phyloP scores from a whole-genome alignment of 306 rosid species.

The Cicer judaicum region DNA sequence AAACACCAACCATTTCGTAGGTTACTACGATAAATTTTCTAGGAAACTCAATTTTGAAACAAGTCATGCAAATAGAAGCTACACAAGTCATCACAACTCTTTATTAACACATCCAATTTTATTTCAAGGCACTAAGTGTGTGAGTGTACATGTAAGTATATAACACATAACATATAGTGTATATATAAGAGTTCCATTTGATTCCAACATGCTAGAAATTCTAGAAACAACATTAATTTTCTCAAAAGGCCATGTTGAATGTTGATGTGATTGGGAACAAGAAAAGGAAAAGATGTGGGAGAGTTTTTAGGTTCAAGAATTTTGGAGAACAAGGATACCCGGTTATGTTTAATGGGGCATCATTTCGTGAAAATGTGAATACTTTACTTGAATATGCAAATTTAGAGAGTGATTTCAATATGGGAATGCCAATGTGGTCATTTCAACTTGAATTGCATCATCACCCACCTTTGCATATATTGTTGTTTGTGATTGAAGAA shows the following conservation, averaged over 20 bases:
- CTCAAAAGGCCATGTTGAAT: constrained; percentile 55
- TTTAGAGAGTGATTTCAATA: constrained; percentile 54
- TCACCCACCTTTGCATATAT: constrained; percentile 69
- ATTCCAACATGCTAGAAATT: constrained; percentile 48
- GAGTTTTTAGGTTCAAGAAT: constrained; percentile 75
- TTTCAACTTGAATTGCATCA: constrained; percentile 81
- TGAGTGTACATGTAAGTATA: constrained; percentile 47
- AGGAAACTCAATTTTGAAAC: constrained; percentile 57
- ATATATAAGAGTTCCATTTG: constrained; percentile 16
- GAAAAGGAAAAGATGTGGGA: constrained; percentile 82
- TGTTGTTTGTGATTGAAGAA: constrained; percentile 76
- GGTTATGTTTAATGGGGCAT: constrained; percentile 57
- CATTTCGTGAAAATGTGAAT: constrained; percentile 75
- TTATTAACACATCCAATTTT: constrained; percentile 55
- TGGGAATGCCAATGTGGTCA: constrained; percentile 75
- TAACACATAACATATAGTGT: constrained; percentile 2
- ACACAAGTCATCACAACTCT: constrained; percentile 45
- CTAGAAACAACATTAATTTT: background rate
- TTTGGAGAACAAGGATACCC: constrained; percentile 83
- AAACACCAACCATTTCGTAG: constrained; percentile 53
- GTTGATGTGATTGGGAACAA: constrained; percentile 62
- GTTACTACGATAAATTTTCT: constrained; percentile 50
- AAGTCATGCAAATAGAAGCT: constrained; percentile 66
- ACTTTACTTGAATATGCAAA: constrained; percentile 73
- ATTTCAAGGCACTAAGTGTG: constrained; percentile 65